These are phyloP conservation scores for Bruguiera sexangula DNA, from an alignment of 345 rosid genomes.

Conservation along the genomic window DNA sequence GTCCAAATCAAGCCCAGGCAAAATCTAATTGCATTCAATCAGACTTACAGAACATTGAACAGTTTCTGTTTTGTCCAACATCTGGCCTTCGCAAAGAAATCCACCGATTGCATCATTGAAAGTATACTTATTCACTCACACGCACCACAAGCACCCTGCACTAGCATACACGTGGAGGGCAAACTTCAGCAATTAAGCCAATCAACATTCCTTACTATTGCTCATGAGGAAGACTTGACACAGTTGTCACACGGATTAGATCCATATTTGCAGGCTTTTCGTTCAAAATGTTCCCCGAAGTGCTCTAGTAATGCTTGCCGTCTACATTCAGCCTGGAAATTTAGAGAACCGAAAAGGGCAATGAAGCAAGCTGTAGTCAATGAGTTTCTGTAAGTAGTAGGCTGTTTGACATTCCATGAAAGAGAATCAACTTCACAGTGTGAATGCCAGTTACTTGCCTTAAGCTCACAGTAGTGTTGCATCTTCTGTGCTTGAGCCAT, in stretches of 20 bases:
- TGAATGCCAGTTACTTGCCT: constrained; percentile 38
- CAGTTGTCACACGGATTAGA: constrained; percentile 76
- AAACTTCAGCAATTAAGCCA: constrained; percentile 2
- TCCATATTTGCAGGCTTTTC: constrained; percentile 55
- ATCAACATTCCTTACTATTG: background rate
- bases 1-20: too few relatives aligned
- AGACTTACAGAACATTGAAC: too few relatives aligned
- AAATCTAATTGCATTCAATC: too few relatives aligned
- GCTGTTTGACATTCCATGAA: background rate
- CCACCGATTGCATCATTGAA: too few relatives aligned
- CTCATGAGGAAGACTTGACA: constrained; percentile 42
- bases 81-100: too few relatives aligned
- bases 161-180: background rate
- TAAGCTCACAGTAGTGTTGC: constrained; percentile 82
- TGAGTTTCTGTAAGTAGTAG: background rate
- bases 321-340: constrained; percentile 59
- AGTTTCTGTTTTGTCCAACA: too few relatives aligned
- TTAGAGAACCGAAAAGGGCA: constrained; percentile 14
- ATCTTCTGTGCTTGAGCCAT: constrained; percentile 90
- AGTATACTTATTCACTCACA: too few relatives aligned
- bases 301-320: constrained; percentile 71
- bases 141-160: too few relatives aligned
- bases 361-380: constrained; percentile 3
- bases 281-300: constrained; percentile 75
- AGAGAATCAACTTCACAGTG: background rate